A percentile compares a stretch with the other conserved stretches of the same genome.
Conservation (phyloP, 257 asterid species). For the Fraxinus cuspidata region DNA sequence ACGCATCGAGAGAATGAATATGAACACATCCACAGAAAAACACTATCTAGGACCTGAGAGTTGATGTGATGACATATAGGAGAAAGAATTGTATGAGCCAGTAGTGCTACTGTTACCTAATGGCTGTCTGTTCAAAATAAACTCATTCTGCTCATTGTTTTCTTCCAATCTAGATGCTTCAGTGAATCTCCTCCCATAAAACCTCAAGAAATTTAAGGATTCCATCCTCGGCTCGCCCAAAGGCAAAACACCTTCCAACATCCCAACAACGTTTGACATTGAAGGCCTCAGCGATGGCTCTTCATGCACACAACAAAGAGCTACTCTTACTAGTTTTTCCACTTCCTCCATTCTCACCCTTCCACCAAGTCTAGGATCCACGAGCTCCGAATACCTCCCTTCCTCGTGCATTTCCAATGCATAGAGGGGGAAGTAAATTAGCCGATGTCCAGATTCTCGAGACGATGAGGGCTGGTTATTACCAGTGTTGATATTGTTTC, state of each 20-base stretch:
- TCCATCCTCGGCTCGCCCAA: constrained; percentile 56
- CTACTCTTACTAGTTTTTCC: constrained; percentile 71
- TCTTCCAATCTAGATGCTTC: constrained; percentile 54
- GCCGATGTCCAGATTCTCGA: constrained; percentile 29
- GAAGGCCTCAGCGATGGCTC: constrained; percentile 73
- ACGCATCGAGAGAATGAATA: neutral
- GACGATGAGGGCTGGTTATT: constrained; percentile 33
- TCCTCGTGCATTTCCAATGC: constrained; percentile 84
- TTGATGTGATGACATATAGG: constrained; percentile 66
- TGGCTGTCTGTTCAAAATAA: constrained; percentile 31
- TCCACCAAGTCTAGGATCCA: constrained; percentile 61
- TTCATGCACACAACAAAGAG: constrained; percentile 82
- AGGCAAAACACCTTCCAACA: constrained; percentile 77
- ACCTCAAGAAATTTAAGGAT: constrained; percentile 67
- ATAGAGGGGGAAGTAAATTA: constrained; percentile 61
- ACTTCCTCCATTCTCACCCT: constrained; percentile 56
- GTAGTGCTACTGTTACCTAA: constrained; percentile 28
- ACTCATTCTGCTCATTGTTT: constrained; percentile 31
- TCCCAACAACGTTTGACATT: constrained; percentile 69
- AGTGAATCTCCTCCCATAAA: constrained; percentile 73
- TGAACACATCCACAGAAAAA: neutral
- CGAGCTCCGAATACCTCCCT: constrained; percentile 60
- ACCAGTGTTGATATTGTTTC: constrained; percentile 28
- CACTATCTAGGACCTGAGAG: constrained; percentile 80
- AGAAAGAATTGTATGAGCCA: constrained; percentile 46